Evolutionary conservation across 1,284 basidiomycete species (phyloP), one percentile per base, ranked within the genome.

Genomic region (Coniophora puteana): DNA sequence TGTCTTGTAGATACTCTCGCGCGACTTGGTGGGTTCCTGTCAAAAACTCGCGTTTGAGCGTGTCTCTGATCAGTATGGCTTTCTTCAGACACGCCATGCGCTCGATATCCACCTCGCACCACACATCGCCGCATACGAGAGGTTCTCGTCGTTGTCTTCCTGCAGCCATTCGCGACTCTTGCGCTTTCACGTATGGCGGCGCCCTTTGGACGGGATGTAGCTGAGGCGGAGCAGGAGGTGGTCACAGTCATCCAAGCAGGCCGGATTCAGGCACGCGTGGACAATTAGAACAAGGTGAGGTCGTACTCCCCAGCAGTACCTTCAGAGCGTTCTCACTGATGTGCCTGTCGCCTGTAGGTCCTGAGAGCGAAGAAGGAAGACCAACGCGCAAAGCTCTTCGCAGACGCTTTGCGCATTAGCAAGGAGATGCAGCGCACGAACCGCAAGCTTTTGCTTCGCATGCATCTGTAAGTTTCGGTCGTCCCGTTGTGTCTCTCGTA

Each of bases 101-200:
- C 66, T 89, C 20, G 90, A 93, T 57, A 71, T 89, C 20, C 83
- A 92, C 58, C 74, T 95, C 12, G 64, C 72, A 11, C 55, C 65
- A 7, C 90, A 93, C 53, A 71, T 89, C 72, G 71, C 46, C 67
- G 74, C 32, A 81, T 93, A 56, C 79, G 77, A 14, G 77, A 81
- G 47, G 83, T 80, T 41, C 82, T 87, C 0, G 68, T 92, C 31
- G 78, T 88, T n/a, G 70, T 88, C 27, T 93, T 93, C 64, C 89
- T 93, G 69, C 76, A 82, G 49, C 90, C 92, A 0, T 94, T 92
- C 58, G 67, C 83, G 30, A 78, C 84, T 13, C 88, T 94, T 57
- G 75, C 78, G 49, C 76, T 95, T 18, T 76, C 82, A 29, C 74
- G 86, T 23, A 89, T 94, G 84, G 80, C 83, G 28, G 62, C 63